Percentiles rank a stretch among this genome's conserved stretches.
Evolutionary conservation across 1,284 basidiomycete species (phyloP).

Genomic region (Ceratorhiza oryzae-sativae): DNA sequence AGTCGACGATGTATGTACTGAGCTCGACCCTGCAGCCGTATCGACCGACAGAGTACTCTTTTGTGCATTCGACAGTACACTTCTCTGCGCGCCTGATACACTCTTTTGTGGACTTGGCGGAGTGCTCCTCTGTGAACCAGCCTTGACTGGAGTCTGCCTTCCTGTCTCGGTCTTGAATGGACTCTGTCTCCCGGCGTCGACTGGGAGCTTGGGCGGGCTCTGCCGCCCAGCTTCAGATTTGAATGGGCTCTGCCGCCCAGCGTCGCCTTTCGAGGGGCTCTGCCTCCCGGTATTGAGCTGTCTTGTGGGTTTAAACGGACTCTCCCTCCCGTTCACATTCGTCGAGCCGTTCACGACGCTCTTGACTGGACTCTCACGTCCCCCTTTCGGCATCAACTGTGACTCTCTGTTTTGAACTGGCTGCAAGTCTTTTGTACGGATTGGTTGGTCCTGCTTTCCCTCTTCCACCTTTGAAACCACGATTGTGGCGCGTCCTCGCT

Average conservation of each 20-base stretch:
- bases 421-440: too few relatives aligned
- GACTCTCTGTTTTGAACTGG: too few relatives aligned
- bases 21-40: not conserved
- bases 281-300: not conserved
- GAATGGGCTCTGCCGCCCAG: constrained; percentile 3
- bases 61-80: not conserved
- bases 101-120: not conserved
- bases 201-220: constrained; percentile 15
- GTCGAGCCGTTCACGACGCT: not conserved
- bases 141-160: not conserved
- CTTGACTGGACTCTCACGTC: constrained; percentile 11
- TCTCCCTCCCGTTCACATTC: not conserved
- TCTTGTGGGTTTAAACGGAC: constrained; percentile 16
- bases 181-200: not conserved
- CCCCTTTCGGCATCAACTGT: not conserved
- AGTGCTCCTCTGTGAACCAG: not conserved
- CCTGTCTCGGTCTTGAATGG: not conserved
- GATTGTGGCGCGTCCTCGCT: not conserved
- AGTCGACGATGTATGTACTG: not conserved
- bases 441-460: not conserved
- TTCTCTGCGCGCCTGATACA: not conserved
- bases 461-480: not conserved
- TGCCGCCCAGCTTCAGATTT: not conserved
- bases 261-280: not conserved
- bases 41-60: constrained; percentile 12